Conservation (phyloP, 495 filamentous ascomycete genomes). For the Penicillium canariense region DNA sequence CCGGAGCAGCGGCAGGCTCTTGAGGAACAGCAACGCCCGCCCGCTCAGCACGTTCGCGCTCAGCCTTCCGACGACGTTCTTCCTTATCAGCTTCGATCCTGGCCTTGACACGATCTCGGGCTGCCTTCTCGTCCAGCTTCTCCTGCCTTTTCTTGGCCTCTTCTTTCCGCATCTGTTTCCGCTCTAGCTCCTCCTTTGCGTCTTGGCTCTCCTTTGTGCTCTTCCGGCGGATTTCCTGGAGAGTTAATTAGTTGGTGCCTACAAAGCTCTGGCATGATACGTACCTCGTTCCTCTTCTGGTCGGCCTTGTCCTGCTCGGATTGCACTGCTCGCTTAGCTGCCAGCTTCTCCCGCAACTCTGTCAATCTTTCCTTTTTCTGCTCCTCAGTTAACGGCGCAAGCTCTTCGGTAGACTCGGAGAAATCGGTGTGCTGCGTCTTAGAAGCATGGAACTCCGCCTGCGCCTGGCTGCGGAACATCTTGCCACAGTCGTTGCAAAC, state of each 20-base stretch:
- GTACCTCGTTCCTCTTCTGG: slow-evolving; percentile 84
- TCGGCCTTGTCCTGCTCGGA: slow-evolving; percentile 75
- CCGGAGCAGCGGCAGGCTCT: slow-evolving; percentile 37
- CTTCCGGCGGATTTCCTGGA: slow-evolving; percentile 81
- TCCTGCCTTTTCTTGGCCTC: slow-evolving; percentile 79
- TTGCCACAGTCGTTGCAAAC: slow-evolving; percentile 93
- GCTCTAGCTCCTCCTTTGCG: slow-evolving; percentile 76
- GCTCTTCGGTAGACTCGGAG: slow-evolving; percentile 85
- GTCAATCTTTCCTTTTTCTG: slow-evolving; percentile 78
- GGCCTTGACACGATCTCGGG: slow-evolving; percentile 82
- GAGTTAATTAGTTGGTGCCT: not conserved
- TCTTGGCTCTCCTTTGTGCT: slow-evolving; percentile 75
- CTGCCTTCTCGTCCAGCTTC: slow-evolving; percentile 82
- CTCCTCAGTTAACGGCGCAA: slow-evolving; percentile 86
- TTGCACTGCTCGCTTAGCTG: slow-evolving; percentile 69
- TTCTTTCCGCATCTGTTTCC: slow-evolving; percentile 88
- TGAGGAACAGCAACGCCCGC: slow-evolving; percentile 63
- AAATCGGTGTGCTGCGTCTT: slow-evolving; percentile 92
- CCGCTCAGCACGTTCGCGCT: slow-evolving; percentile 77
- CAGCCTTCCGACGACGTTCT: slow-evolving; percentile 75
- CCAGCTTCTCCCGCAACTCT: slow-evolving; percentile 69
- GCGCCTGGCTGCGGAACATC: slow-evolving; percentile 74
- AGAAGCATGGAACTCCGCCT: slow-evolving; percentile 86
- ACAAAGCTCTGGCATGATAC: not conserved
- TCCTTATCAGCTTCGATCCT: slow-evolving; percentile 91